A percentile compares a stretch with the other conserved stretches of the same genome.
Conservation (phyloP, 495 filamentous ascomycete genomes). For the Tuber microsphaerosporum region DNA sequence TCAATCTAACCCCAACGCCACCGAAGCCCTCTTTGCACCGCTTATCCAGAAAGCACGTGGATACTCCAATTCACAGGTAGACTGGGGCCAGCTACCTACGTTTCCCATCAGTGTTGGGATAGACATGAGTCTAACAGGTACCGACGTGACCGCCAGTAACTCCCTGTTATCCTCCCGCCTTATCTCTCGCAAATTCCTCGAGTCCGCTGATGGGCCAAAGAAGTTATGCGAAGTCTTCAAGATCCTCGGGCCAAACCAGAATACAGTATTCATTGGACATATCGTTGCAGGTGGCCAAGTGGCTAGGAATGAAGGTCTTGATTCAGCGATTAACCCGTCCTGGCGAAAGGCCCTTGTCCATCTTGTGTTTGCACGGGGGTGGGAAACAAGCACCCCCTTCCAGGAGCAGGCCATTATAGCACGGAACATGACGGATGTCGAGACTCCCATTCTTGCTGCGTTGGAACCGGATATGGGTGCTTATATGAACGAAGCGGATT, state of each 20-base stretch:
- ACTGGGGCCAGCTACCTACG: constrained; percentile 25
- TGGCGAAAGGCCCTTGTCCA: constrained; percentile 47
- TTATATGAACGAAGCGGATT: constrained; percentile 50
- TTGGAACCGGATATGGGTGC: constrained; percentile 47
- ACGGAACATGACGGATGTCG: constrained; percentile 44
- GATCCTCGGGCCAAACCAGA: constrained; percentile 36
- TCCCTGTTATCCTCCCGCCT: constrained; percentile 44
- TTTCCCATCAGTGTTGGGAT: constrained; percentile 15
- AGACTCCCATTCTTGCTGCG: constrained; percentile 45
- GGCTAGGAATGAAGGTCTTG: constrained; percentile 24
- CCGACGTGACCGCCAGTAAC: constrained; percentile 40
- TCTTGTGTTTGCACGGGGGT: constrained; percentile 41
- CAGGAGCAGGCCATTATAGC: constrained; percentile 41
- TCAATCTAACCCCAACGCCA: constrained; percentile 21
- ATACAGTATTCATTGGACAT: constrained; percentile 39
- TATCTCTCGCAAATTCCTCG: constrained; percentile 41
- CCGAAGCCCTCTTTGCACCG: constrained; percentile 19
- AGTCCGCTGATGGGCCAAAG: constrained; percentile 36
- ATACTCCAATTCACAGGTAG: constrained; percentile 18
- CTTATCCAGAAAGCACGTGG: constrained; percentile 11
- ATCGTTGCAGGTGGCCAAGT: constrained; percentile 37
- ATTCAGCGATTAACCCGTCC: constrained; percentile 46
- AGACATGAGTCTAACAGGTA: constrained; percentile 29
- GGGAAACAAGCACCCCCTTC: constrained; percentile 44
- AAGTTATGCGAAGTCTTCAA: constrained; percentile 40